A percentile compares a stretch with the other conserved stretches of the same genome.
Conservation (phyloP, 2,329 filamentous ascomycete species). For the Pestalotiopsis sp. region DNA sequence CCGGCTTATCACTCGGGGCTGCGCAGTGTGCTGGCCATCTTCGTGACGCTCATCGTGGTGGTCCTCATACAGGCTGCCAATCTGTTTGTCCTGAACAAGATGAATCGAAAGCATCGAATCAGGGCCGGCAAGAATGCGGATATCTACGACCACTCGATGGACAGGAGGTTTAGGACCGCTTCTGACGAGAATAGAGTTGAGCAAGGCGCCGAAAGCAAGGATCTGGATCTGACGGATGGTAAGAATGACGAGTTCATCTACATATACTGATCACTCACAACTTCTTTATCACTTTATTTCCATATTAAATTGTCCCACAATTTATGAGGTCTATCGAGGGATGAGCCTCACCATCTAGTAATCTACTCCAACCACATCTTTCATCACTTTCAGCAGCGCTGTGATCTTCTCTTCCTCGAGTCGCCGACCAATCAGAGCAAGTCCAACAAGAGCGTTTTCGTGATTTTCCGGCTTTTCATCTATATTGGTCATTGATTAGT, state of each 20-base stretch:
- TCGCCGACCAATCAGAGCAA: constrained; percentile 23
- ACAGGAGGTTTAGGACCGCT: constrained; percentile 44
- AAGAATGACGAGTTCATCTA: constrained; percentile 68
- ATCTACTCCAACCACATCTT: constrained; percentile 16
- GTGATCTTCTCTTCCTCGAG: constrained; percentile 28
- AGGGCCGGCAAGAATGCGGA: constrained; percentile 61
- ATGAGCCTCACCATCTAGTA: background rate
- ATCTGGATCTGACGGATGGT: constrained; percentile 63
- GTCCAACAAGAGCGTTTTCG: constrained; percentile 25
- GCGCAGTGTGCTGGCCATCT: constrained; percentile 56
- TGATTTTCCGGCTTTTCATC: constrained; percentile 26
- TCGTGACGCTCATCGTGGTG: constrained; percentile 53
- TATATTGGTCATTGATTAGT: constrained; percentile 6
- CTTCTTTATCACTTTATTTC: no score
- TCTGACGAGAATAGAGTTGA: constrained; percentile 53
- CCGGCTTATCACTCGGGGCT: constrained; percentile 62
- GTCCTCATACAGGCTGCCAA: constrained; percentile 57
- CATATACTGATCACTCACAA: background rate
- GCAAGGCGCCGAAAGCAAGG: constrained; percentile 40
- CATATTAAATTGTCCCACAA: no score
- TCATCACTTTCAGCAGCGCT: constrained; percentile 20
- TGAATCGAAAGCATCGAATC: constrained; percentile 57
- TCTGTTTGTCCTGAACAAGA: constrained; percentile 57
- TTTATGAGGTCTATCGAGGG: no score
- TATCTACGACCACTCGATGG: constrained; percentile 65